A percentile compares a stretch with the other conserved stretches of the same genome.
Evolutionary conservation across 148 eudicot genomes (phyloP).

Genomic region (Amaranthus hypochondriacus): DNA sequence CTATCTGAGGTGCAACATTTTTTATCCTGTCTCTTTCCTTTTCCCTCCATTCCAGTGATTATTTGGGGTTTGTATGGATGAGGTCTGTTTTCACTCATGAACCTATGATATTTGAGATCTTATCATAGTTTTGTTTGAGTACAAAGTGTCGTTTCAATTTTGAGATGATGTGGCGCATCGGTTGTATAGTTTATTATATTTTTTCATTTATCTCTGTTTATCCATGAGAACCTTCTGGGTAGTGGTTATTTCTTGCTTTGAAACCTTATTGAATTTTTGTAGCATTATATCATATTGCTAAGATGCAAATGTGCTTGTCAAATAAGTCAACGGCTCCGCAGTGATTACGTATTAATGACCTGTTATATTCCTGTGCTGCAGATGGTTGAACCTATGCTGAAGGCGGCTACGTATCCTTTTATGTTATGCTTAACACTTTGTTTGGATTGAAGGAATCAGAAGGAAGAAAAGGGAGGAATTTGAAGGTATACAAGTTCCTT

Average conservation of each 20-base stretch:
- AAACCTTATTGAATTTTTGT: neutral
- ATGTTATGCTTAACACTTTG: neutral
- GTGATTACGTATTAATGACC: neutral
- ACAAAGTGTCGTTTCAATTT: neutral
- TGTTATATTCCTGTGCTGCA: constrained; percentile 34
- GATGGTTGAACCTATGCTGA: constrained; percentile 93
- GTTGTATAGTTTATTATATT: neutral
- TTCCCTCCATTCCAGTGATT: neutral
- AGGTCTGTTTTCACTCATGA: neutral
- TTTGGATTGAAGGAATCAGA: too few species aligned
- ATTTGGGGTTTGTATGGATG: neutral
- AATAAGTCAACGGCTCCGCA: neutral
- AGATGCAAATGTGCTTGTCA: neutral
- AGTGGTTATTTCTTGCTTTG: neutral
- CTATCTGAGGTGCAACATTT: constrained; percentile 55
- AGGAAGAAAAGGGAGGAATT: too few species aligned
- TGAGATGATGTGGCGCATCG: neutral
- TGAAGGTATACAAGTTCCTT: too few species aligned
- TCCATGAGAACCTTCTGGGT: neutral
- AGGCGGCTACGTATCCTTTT: constrained; percentile 91
- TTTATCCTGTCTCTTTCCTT: neutral
- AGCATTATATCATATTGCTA: neutral
- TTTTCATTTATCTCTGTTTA: neutral
- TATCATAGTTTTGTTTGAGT: too few species aligned
- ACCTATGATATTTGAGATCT: neutral